These are phyloP conservation scores for Mortierella sp. DNA, from an alignment of 371 early-diverging fungal species.

Conservation along the genomic window DNA sequence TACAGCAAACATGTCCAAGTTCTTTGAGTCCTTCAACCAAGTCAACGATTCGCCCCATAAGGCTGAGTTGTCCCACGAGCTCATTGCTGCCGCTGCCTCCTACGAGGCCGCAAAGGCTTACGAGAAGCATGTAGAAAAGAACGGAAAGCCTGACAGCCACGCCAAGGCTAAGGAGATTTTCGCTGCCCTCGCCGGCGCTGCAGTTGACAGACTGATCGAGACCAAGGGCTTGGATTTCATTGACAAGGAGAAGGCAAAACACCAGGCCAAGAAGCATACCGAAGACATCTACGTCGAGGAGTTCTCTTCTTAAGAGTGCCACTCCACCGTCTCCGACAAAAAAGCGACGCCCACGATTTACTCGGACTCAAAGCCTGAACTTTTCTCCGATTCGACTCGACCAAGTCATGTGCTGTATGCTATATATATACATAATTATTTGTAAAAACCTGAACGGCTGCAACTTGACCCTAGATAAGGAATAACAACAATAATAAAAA, in stretches of 20 bases:
- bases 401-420: no score
- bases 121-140: constrained; percentile 34
- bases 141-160: no score
- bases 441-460: no score
- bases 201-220: constrained; percentile 59
- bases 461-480: no score
- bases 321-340: no score
- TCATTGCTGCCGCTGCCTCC: constrained; percentile 19
- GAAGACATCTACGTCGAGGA: constrained; percentile 57
- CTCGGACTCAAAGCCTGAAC: no score
- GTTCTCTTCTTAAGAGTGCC: constrained; percentile 16
- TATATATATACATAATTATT: no score
- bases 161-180: constrained; percentile 62
- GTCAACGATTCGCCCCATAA: constrained; percentile 47
- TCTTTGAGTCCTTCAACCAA: background rate
- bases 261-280: constrained; percentile 60
- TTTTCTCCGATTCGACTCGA: no score
- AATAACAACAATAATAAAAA: no score
- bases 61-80: constrained; percentile 58
- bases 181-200: constrained; percentile 66
- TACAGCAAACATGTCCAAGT: constrained; percentile 41
- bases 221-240: constrained; percentile 59
- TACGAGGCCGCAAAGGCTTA: constrained; percentile 66
- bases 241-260: constrained; percentile 61
- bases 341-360: no score